Base-by-base conservation (phyloP, 441 rosid genomes). In the Biscutella auriculata region DNA sequence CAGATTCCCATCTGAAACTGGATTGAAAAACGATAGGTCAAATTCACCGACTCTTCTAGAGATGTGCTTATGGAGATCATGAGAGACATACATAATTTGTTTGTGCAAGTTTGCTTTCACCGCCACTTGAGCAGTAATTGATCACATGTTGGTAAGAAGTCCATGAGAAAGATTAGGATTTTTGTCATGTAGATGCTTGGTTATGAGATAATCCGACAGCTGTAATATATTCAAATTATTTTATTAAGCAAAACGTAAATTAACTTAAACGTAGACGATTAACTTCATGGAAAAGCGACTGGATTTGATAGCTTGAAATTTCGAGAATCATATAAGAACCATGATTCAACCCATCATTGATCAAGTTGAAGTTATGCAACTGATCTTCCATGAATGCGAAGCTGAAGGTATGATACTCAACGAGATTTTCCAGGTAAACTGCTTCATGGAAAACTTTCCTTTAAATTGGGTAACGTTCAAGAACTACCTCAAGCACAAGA, bases 301-400 rank as follows among this genome's bases (percentile, higher is more conserved):
- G 4, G 64, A 92, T 97, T 93, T 93, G 95, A 75, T 89, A 93
- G 60, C 97, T 89, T 63, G 78, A 90, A 56, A 87, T 77, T 52
- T 87, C 95, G n/a, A 95, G 84, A 44, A 81, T 63, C 97, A 87
- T 85, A 73, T 77, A 89, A 29, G 99, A 93, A 42, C 95, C 97
- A 71, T 93, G 99, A 14, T 95, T 93, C 63, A 93, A 65, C n/a
- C n/a, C n/a, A n/a, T n/a, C n/a, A n/a, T n/a, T n/a, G n/a, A n/a
- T n/a, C n/a, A n/a, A n/a, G n/a, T n/a, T n/a, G n/a, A n/a, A n/a
- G n/a, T n/a, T n/a, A n/a, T n/a, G n/a, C n/a, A n/a, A n/a, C n/a
- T n/a, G n/a, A n/a, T n/a, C n/a, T n/a, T n/a, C n/a, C n/a, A n/a
- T n/a, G n/a, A n/a, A n/a, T n/a, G n/a, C n/a, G n/a, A n/a, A n/a